A percentile compares a stretch with the other conserved stretches of the same genome.
phyloP scores from a whole-genome alignment of 257 asterid genomes.

The Striga asiatica region DNA sequence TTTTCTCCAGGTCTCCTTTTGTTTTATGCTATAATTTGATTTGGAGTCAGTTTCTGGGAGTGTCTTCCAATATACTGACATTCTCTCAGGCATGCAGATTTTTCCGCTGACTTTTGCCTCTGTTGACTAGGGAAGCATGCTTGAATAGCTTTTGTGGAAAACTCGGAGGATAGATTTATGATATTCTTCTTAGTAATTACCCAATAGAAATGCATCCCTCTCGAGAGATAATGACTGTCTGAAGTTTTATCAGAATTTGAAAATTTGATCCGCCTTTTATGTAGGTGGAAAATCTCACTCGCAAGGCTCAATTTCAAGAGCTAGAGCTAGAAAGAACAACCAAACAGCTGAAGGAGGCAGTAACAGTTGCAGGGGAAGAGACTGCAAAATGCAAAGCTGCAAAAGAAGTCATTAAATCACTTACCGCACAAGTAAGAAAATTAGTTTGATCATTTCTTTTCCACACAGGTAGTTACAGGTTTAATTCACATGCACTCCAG shows the following conservation, averaged over 20 bases:
- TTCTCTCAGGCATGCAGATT: neutral
- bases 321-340: conserved; percentile 67
- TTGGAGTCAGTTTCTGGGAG: neutral
- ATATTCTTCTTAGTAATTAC: neutral
- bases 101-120: neutral
- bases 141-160: neutral
- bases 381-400: conserved; percentile 94
- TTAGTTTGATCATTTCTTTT: neutral
- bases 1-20: neutral
- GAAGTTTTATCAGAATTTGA: conserved; percentile 14
- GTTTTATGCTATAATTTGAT: neutral
- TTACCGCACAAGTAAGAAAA: conserved; percentile 82
- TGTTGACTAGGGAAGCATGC: conserved; percentile 10
- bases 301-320: conserved; percentile 75
- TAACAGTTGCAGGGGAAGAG: conserved; percentile 84
- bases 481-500: conserved; percentile 6
- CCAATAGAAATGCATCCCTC: conserved; percentile 8
- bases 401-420: conserved; percentile 92
- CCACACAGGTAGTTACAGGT: neutral
- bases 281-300: conserved; percentile 68
- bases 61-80: neutral
- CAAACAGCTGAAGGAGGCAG: conserved; percentile 77
- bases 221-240: neutral
- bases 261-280: conserved; percentile 15
- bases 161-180: neutral